phyloP scores from a whole-genome alignment of 202 grass and related monocot species.

The Panicum virgatum region DNA sequence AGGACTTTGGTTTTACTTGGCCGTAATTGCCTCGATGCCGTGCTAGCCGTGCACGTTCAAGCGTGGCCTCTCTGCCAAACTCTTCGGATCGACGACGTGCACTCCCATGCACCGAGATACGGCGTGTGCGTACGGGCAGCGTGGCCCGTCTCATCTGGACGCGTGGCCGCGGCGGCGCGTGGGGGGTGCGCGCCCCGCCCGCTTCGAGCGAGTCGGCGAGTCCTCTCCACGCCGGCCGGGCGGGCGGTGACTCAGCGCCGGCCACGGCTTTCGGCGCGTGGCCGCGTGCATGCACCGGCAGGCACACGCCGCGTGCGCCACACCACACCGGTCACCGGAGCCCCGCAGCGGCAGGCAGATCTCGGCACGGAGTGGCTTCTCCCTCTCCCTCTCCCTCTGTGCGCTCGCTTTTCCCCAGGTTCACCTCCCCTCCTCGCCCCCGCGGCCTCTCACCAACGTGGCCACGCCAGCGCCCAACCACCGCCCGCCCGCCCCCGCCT shows the following conservation, averaged over 20 bases:
- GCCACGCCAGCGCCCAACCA: conserved; percentile 52
- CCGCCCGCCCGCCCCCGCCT: conserved; percentile 9
- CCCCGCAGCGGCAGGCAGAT: conserved; percentile 8
- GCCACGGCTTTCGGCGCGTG: conserved; percentile 15
- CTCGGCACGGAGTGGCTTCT: conserved; percentile 4
- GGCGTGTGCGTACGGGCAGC: neutral
- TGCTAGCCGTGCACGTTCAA: too few species aligned
- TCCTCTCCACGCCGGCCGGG: neutral
- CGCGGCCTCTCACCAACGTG: conserved; percentile 34
- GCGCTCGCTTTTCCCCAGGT: conserved; percentile 48
- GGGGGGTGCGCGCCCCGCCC: neutral
- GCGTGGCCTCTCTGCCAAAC: too few species aligned
- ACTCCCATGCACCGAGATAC: neutral
- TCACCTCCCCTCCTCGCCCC: conserved; percentile 43
- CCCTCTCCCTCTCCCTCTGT: neutral
- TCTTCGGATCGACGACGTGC: too few species aligned
- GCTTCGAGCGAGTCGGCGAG: neutral
- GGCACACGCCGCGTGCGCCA: neutral
- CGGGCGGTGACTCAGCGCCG: neutral
- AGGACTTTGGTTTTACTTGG: too few species aligned
- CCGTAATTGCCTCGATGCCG: too few species aligned
- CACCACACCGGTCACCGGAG: neutral
- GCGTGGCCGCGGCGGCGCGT: neutral
- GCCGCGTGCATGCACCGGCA: conserved; percentile 23
- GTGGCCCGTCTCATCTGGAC: neutral